Base-by-base conservation (phyloP, 164 flowering plant genomes). In the Sedum album region DNA sequence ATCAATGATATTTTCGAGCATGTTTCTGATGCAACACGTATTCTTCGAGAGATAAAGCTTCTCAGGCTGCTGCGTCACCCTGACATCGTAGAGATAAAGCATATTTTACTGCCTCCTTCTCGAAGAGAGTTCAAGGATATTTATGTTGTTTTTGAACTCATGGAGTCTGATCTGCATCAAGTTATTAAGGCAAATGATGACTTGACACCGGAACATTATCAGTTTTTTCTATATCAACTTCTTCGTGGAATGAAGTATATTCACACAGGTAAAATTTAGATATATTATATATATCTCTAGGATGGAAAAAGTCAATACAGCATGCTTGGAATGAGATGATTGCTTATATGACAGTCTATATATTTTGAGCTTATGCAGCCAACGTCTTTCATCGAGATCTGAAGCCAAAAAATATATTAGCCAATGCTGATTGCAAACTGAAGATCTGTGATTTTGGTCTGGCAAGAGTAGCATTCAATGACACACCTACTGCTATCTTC, bases 101-200 rank as follows among this genome's bases (percentile, higher is more conserved):
- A 93, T 80, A 91, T 93, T 69, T 72, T 93, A 73, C 80, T 93
- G 78, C 98, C 98, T 41, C 46, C 46, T 41, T 41, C 46, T 41
- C 46, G 46, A 41, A 41, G 46, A 41, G 46, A 41, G 46, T 41
- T 41, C 15, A 41, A 41, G 46, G 46, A 41, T 41, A 41, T 41
- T 41, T 41, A 41, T 41, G 46, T 41, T 41, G 48, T 44, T 44
- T 44, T 44, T 44, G 48, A 44, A 44, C 48, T 44, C 18, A 44
- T 44, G 48, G 48, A 44, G 48, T 44, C 48, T 44, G 48, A 44
- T 44, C 48, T 44, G 20, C 48, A 44, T 44, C 98, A 93, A 76
- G 97, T 93, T 72, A 93, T 93, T 62, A 93, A 93, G 76, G 97
- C 97, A 46, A 93, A 93, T 76, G 98, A 93, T 78, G 97, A 91